A percentile compares a stretch with the other conserved stretches of the same genome.
These are phyloP conservation scores for Excoecaria agallocha DNA, from an alignment of 345 rosid genomes.

Conservation along the genomic window DNA sequence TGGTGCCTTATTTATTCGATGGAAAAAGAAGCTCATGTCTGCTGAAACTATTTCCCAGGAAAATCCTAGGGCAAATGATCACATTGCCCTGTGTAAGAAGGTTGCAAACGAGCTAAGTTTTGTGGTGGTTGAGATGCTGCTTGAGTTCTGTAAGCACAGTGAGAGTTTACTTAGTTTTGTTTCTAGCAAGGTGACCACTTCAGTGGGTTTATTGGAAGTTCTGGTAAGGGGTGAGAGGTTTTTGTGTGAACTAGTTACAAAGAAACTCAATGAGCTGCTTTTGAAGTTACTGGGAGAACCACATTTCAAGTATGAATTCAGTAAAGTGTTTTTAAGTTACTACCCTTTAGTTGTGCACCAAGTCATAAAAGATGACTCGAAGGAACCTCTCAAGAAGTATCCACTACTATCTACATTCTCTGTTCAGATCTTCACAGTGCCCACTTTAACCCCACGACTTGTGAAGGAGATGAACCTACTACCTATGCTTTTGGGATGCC, in stretches of 20 bases:
- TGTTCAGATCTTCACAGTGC: slow-evolving; percentile 93
- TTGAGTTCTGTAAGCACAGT: slow-evolving; percentile 67
- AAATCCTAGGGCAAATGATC: slow-evolving; percentile 34
- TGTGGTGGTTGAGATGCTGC: slow-evolving; percentile 70
- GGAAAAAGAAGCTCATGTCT: slow-evolving; percentile 56
- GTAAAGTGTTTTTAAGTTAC: slow-evolving; percentile 71
- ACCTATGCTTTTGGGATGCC: slow-evolving; percentile 65
- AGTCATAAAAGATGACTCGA: slow-evolving; percentile 50
- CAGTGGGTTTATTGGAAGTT: slow-evolving; percentile 59
- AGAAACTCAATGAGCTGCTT: slow-evolving; percentile 71
- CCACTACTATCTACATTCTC: slow-evolving; percentile 68
- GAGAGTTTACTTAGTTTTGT: slow-evolving; percentile 93
- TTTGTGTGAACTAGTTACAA: slow-evolving; percentile 41
- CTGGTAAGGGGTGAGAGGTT: slow-evolving; percentile 77
- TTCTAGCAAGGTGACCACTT: slow-evolving; percentile 55
- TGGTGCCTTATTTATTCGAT: slow-evolving; percentile 57
- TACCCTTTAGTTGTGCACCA: slow-evolving; percentile 67
- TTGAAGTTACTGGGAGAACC: slow-evolving; percentile 89
- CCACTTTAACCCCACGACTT: slow-evolving; percentile 82
- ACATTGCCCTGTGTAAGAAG: slow-evolving; percentile 31
- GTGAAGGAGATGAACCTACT: slow-evolving; percentile 79
- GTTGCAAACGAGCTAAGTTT: slow-evolving; percentile 64
- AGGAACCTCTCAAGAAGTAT: slow-evolving; percentile 43
- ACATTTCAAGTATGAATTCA: slow-evolving; percentile 77
- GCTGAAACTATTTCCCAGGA: slow-evolving; percentile 42